Evolutionary conservation across 2,329 filamentous ascomycete species (phyloP).

Genomic region (Xylariomycetidae sp.): DNA sequence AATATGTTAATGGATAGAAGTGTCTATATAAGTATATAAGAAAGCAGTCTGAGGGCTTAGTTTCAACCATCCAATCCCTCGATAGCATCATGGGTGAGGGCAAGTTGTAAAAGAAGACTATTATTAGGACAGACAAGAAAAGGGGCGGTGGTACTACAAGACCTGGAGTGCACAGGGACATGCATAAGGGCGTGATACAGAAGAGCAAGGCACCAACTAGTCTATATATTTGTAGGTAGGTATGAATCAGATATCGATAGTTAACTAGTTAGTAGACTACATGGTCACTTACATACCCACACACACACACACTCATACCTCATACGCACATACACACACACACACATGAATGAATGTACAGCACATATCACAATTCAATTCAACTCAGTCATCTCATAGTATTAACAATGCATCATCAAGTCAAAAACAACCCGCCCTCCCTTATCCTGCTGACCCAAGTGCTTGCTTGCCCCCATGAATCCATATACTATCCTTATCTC

Average conservation of each 20-base stretch:
- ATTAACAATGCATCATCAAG: not conserved
- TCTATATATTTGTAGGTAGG: not conserved
- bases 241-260: not conserved
- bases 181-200: too few species aligned
- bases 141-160: too few species aligned
- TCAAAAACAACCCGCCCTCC: not conserved
- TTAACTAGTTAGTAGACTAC: not conserved
- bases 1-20: too few species aligned
- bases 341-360: not conserved
- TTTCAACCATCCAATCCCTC: too few species aligned
- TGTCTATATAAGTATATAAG: too few species aligned
- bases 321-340: not conserved
- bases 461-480: not conserved
- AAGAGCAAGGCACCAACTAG: too few species aligned
- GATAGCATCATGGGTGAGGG: too few species aligned
- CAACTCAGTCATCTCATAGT: not conserved
- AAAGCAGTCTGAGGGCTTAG: too few species aligned
- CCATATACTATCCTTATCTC: not conserved
- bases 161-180: too few species aligned
- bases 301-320: not conserved
- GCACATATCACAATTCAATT: not conserved
- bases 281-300: not conserved
- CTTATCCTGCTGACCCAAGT: too few species aligned
- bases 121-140: too few species aligned
- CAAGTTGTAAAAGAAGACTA: too few species aligned